These are phyloP conservation scores for Pleurozium schreberi DNA, from an alignment of 225 moss, liverwort and hornwort genomes.

Conservation along the genomic window DNA sequence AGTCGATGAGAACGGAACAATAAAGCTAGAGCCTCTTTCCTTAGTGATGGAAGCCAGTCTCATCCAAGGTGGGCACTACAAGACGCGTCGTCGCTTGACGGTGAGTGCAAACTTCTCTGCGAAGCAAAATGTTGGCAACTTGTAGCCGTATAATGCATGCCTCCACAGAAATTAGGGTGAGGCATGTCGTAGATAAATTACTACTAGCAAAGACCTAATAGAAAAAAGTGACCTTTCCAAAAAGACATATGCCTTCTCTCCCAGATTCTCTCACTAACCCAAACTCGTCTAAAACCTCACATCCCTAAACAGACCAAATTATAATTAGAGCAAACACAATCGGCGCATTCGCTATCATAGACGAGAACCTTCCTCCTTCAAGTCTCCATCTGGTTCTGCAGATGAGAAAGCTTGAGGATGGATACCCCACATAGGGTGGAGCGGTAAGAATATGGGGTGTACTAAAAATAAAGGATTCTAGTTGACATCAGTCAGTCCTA, in stretches of 20 bases:
- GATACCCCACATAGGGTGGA: slow-evolving; percentile 36
- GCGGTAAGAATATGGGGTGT: slow-evolving; percentile 34
- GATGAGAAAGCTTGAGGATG: slow-evolving; percentile 6
- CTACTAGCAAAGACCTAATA: slow-evolving; percentile 26
- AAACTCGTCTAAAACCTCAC: slow-evolving; percentile 38
- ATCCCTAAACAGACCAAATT: slow-evolving; percentile 30
- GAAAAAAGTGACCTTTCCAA: slow-evolving; percentile 32
- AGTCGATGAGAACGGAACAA: slow-evolving; percentile 26
- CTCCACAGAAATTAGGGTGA: slow-evolving; percentile 31
- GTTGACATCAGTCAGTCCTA: slow-evolving; percentile 62
- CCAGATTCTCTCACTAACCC: slow-evolving; percentile 17
- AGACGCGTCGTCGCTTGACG: slow-evolving; percentile 21
- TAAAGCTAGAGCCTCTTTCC: slow-evolving; percentile 49
- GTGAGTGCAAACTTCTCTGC: slow-evolving; percentile 25
- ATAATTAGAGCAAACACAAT: slow-evolving; percentile 29
- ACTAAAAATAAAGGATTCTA: slow-evolving; percentile 45
- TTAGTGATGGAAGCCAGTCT: slow-evolving; percentile 21
- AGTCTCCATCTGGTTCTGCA: slow-evolving; percentile 8
- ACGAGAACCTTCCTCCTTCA: slow-evolving; percentile 19
- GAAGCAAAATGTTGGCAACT: slow-evolving; percentile 26
- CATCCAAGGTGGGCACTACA: slow-evolving; percentile 53
- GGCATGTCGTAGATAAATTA: slow-evolving; percentile 37
- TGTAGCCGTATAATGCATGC: slow-evolving; percentile 34
- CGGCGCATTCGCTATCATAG: slow-evolving; percentile 1
- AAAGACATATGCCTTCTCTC: slow-evolving; percentile 25